phyloP scores from a whole-genome alignment of 2,329 filamentous ascomycete genomes.

The Neonectria sp. region DNA sequence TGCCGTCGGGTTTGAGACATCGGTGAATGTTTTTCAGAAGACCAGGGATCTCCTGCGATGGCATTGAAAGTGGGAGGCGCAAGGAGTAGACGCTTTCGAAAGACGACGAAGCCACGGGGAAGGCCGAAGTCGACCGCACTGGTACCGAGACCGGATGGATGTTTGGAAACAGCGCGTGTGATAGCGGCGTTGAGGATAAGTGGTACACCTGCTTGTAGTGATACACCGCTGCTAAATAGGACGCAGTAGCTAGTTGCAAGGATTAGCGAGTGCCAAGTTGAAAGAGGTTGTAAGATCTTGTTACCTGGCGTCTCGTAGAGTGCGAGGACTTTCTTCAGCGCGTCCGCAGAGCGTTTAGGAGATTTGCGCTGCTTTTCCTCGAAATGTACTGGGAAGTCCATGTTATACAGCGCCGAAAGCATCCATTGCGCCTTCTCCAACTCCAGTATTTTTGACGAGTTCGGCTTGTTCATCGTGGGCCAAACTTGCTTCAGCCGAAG shows the following conservation, averaged over 20 bases:
- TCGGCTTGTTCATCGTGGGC: constrained; percentile 25
- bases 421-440: constrained; percentile 73
- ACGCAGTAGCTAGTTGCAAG: constrained; percentile 58
- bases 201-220: constrained; percentile 60
- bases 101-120: constrained; percentile 57
- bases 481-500: constrained; percentile 64
- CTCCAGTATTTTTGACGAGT: constrained; percentile 53
- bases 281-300: neutral
- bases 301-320: constrained; percentile 68
- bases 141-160: constrained; percentile 58
- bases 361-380: neutral
- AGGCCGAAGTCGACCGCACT: constrained; percentile 52
- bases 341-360: constrained; percentile 28
- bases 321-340: constrained; percentile 57
- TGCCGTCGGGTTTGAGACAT: constrained; percentile 68
- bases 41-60: constrained; percentile 69
- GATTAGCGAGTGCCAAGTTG: neutral
- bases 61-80: constrained; percentile 62
- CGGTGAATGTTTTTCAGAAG: constrained; percentile 71
- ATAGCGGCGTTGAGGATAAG: constrained; percentile 60
- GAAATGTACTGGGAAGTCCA: constrained; percentile 52
- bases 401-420: constrained; percentile 68
- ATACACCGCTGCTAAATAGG: constrained; percentile 64
- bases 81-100: constrained; percentile 65
- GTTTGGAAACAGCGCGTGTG: constrained; percentile 55